These are phyloP conservation scores for Boechera divaricarpa DNA, from an alignment of 345 rosid genomes.

Conservation along the genomic window DNA sequence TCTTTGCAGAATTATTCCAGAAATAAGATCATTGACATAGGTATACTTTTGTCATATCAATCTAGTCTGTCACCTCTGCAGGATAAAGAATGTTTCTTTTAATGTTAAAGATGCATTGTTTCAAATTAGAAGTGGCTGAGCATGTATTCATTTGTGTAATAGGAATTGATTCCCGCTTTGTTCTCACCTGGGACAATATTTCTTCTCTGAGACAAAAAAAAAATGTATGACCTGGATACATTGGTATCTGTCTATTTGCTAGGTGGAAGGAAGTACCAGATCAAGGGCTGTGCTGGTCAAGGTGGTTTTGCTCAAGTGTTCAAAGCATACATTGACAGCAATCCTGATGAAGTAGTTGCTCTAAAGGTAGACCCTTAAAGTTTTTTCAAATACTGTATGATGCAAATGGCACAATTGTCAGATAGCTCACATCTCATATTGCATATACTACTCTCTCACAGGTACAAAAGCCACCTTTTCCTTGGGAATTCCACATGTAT, in stretches of 20 bases:
- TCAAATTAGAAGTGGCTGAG: constrained; percentile 8
- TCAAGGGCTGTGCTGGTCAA: constrained; percentile 96
- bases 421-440: constrained; percentile 19
- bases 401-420: constrained; percentile 13
- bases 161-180: background rate
- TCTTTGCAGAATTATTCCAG: constrained; percentile 66
- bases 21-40: constrained; percentile 82
- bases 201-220: constrained; percentile 13
- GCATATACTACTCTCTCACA: constrained; percentile 42
- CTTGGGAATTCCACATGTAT: constrained; percentile 97
- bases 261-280: constrained; percentile 92
- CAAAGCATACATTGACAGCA: constrained; percentile 68
- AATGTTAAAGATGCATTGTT: constrained; percentile 14
- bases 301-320: constrained; percentile 94
- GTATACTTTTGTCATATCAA: constrained; percentile 47
- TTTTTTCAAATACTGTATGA: background rate
- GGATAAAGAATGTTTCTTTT: constrained; percentile 5
- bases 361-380: constrained; percentile 62
- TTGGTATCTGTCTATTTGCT: constrained; percentile 35
- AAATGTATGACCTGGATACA: background rate
- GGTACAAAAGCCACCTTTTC: constrained; percentile 94
- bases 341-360: constrained; percentile 86
- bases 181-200: constrained; percentile 14
- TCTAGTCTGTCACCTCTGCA: constrained; percentile 18
- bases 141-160: constrained; percentile 4